These are phyloP conservation scores for Ambrosiella beaveri DNA, from an alignment of 2,329 filamentous ascomycete genomes.

Conservation along the genomic window DNA sequence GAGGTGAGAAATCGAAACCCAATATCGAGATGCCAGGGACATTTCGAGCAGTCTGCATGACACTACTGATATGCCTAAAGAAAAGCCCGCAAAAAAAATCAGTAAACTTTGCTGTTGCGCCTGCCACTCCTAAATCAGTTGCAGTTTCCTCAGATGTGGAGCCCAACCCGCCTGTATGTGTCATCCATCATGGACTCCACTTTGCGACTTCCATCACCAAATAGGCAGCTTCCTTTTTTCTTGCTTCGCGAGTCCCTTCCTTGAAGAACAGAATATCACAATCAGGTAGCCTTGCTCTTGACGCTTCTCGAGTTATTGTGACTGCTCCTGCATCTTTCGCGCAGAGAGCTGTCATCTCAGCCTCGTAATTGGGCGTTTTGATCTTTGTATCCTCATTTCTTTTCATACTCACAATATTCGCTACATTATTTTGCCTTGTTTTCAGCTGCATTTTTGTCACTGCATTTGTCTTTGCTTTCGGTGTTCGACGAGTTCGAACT, in stretches of 20 bases:
- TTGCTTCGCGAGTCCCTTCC: neutral
- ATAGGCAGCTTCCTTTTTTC: neutral
- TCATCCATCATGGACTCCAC: neutral
- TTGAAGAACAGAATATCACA: neutral
- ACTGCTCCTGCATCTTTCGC: neutral
- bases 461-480: constrained; percentile 6
- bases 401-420: constrained; percentile 1
- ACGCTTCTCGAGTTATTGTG: neutral
- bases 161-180: neutral
- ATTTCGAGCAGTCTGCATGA: neutral
- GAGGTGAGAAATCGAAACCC: neutral
- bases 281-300: neutral
- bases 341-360: neutral
- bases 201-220: neutral
- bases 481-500: constrained; percentile 2
- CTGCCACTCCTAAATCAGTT: neutral
- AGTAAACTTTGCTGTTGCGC: neutral
- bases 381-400: constrained; percentile 5
- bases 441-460: constrained; percentile 9
- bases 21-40: neutral
- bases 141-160: neutral
- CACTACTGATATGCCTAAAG: neutral
- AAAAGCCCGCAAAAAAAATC: neutral
- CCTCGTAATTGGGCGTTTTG: neutral
- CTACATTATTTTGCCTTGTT: constrained; percentile 9